Base-by-base conservation (phyloP, 2,329 filamentous ascomycete genomes). In the Nemania serpens region DNA sequence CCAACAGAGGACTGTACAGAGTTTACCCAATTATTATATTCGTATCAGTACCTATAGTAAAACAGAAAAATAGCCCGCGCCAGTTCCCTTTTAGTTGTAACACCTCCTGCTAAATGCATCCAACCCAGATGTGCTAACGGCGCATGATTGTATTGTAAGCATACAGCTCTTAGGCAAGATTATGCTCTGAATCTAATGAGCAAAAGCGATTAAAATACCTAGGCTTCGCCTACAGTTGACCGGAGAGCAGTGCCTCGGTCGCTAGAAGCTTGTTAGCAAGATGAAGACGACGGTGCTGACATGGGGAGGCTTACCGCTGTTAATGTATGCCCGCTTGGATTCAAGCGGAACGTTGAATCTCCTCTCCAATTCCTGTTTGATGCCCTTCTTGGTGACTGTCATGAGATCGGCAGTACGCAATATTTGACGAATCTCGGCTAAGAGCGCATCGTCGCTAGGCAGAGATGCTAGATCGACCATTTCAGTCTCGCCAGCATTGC, bases 361-460 rank as follows among this genome's bases (percentile, higher is more conserved):
- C 71, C 88, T 87, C 82, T 99, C 95, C 59, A 99, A 80, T 80
- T 99, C 95, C 68, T 86, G 79, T 84, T 98, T 98, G 77, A 99
- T 91, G 70, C 91, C 92, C 86, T 99, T 99, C 87, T 99, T 99
- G 67, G 95, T 99, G 45, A 99, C 91, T 4, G 87, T 93, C 95
- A 99, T 99, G 73, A 99, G 79, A 78, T 99, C 95, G 1, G 93
- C 93, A 12, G 90, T 96, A 69, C 88, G 86, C 64, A 99, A 81
- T 65, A 99, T 97, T 72, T 97, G 93, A 53, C 95, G 86, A 70
- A 99, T 99, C 82, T 99, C 95, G 0, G 92, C 89, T 64, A 99
- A 80, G 51, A 99, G 82, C 11, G 91, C 90, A 72, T 99, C 95
- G 69, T 99, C 95, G 63, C 84, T 91, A 0, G 95, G 95, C 72